Base-by-base conservation (phyloP, 1,139 yeast genomes). In the Tardiomyces digboiensis region DNA sequence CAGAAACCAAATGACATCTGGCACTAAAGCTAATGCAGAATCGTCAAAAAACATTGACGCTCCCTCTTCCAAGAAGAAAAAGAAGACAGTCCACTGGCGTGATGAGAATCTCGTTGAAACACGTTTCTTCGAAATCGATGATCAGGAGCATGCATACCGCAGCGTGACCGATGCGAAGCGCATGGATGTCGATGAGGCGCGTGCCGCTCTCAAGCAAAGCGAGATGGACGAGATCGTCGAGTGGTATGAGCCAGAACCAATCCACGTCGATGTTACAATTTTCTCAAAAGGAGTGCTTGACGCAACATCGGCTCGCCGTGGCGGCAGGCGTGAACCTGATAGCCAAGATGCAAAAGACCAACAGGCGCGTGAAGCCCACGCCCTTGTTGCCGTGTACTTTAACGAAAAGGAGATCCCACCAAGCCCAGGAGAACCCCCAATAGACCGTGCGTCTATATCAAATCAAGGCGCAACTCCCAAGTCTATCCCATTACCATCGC, bases 191-290 rank as follows among this genome's bases (percentile, higher is more conserved):
- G 14, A 26, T 8, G 33, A 26, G 10, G 33, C 33, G 3, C 33
- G 33, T 8, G 33, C 33, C 14, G 33, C 33, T 4, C 33, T 26
- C 33, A 26, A 16, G 33, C 33, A 26, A 26, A 26, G 33, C 10
- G 33, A 26, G 5, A 26, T 26, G 5, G 33, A 88, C 88, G 45
- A 87, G 70, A 51, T 93, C 62, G 36, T 76, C 13, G 58, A 49
- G 20, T 65, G 68, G 67, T 49, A 52, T 21, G 46, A 46, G n/a
- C 69, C 68, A 6, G 39, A 36, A 1, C 46, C 42, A 6, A 45
- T 64, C 20, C 57, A 60, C 40, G 58, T 60, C 42, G 41, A 18
- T 2, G 39, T 40, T 13, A 39, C 44, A 42, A 12, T 19, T 16
- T 49, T 39, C 41, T 38, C 44, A 14, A 19, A 38, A 36, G 49